Conservation (phyloP, 1,284 basidiomycete genomes). For the Meira nashicola region DNA sequence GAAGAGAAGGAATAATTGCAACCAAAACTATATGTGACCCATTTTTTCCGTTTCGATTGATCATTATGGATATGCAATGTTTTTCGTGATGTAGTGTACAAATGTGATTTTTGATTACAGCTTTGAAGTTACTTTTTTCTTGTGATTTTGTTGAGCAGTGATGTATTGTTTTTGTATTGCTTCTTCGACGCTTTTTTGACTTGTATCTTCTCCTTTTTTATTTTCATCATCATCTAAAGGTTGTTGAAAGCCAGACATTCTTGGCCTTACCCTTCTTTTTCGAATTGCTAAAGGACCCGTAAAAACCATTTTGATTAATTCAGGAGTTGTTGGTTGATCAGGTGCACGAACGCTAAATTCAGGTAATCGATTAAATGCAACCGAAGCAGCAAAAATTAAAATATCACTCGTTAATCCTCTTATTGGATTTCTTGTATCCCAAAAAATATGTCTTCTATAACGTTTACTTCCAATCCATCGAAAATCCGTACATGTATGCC, state of each 20-base stretch:
- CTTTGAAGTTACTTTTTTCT: background rate
- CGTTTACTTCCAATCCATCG: constrained; percentile 33
- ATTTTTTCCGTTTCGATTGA: constrained; percentile 1
- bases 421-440: constrained; percentile 45
- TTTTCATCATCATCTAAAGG: constrained; percentile 14
- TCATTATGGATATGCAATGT: background rate
- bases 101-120: background rate
- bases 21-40: background rate
- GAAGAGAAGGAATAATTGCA: constrained; percentile 11
- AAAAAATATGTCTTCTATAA: constrained; percentile 42
- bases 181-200: background rate
- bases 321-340: constrained; percentile 28
- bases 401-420: constrained; percentile 46
- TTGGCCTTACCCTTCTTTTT: constrained; percentile 37
- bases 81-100: background rate
- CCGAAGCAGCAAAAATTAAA: constrained; percentile 34
- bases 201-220: constrained; percentile 1
- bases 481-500: constrained; percentile 46
- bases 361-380: constrained; percentile 30
- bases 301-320: constrained; percentile 38
- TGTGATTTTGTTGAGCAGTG: background rate
- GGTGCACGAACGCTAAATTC: constrained; percentile 20
- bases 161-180: background rate
- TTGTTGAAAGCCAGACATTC: constrained; percentile 25
- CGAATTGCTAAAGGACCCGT: constrained; percentile 30